Conservation (phyloP, 2,329 filamentous ascomycete genomes). For the Microsporum canis region DNA sequence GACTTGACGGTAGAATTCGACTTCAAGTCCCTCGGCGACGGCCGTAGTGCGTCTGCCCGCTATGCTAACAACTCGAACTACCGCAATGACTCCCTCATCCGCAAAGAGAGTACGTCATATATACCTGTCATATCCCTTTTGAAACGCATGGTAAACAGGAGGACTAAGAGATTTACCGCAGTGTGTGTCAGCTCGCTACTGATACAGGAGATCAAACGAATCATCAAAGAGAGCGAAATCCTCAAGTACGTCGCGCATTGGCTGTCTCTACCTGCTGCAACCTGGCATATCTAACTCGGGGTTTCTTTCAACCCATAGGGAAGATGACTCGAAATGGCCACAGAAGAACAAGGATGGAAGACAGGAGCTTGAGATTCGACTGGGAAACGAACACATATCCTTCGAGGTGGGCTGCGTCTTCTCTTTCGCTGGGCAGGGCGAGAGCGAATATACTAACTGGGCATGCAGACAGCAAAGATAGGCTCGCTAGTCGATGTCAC, state of each 20-base stretch:
- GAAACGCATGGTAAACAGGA: not conserved
- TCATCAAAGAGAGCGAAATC: conserved; percentile 94
- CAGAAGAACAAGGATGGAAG: conserved; percentile 98
- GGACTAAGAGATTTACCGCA: conserved; percentile 32
- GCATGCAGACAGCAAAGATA: conserved; percentile 79
- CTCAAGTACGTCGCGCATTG: conserved; percentile 58
- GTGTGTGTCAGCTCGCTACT: conserved; percentile 92
- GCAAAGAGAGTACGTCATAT: conserved; percentile 83
- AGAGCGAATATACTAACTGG: not conserved
- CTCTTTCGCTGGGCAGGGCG: not conserved
- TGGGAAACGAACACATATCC: conserved; percentile 92
- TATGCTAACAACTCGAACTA: conserved; percentile 99
- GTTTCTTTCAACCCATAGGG: conserved; percentile 43
- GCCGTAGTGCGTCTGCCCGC: conserved; percentile 80
- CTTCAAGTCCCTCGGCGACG: conserved; percentile 83
- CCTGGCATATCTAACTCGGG: not conserved
- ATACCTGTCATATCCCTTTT: not conserved
- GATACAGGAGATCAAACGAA: conserved; percentile 89
- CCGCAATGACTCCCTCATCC: conserved; percentile 93
- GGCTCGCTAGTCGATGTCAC: conserved; percentile 94
- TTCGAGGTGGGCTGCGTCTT: conserved; percentile 60
- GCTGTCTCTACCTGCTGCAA: not conserved
- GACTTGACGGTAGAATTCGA: conserved; percentile 64
- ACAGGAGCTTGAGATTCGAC: conserved; percentile 86
- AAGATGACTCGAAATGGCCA: conserved; percentile 97